phyloP scores from a whole-genome alignment of 2,329 filamentous ascomycete species.

The Lachnellula hyalina region DNA sequence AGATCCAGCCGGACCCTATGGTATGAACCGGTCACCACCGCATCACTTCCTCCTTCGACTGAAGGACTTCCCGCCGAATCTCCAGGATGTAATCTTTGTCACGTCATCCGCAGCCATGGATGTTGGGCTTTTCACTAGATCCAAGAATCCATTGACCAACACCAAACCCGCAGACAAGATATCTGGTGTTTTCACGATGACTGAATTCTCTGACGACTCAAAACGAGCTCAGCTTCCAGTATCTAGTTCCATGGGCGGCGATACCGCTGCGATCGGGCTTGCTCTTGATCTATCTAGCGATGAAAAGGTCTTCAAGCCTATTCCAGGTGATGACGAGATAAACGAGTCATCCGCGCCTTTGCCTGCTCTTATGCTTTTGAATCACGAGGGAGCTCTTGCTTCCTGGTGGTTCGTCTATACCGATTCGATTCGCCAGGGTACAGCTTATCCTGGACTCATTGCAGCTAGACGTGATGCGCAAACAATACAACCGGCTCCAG shows the following conservation, averaged over 20 bases:
- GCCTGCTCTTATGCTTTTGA: constrained; percentile 78
- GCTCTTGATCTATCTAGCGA: constrained; percentile 78
- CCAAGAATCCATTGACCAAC: constrained; percentile 60
- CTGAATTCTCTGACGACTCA: constrained; percentile 67
- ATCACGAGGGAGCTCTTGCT: constrained; percentile 79
- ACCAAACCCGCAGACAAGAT: constrained; percentile 55
- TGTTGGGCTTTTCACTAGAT: constrained; percentile 71
- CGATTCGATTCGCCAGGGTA: constrained; percentile 72
- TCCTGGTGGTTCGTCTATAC: constrained; percentile 92
- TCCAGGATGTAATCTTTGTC: constrained; percentile 78
- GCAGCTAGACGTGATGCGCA: constrained; percentile 31
- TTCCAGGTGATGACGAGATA: constrained; percentile 66
- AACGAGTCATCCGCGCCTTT: constrained; percentile 74
- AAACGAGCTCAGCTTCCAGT: constrained; percentile 71
- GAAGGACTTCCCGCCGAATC: constrained; percentile 70
- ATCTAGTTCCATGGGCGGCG: constrained; percentile 56
- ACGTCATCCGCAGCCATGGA: constrained; percentile 76
- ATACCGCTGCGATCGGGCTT: constrained; percentile 74
- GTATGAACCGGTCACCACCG: constrained; percentile 57
- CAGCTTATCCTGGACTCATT: constrained; percentile 66
- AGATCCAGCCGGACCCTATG: constrained; percentile 70
- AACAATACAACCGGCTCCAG: constrained; percentile 20
- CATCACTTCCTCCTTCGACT: constrained; percentile 76
- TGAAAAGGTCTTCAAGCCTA: constrained; percentile 72
- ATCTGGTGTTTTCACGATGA: constrained; percentile 66